Percentiles rank a stretch among this genome's conserved stretches.
These are phyloP conservation scores for Cerioporus squamosus DNA, from an alignment of 1,284 basidiomycete species.

Conservation along the genomic window DNA sequence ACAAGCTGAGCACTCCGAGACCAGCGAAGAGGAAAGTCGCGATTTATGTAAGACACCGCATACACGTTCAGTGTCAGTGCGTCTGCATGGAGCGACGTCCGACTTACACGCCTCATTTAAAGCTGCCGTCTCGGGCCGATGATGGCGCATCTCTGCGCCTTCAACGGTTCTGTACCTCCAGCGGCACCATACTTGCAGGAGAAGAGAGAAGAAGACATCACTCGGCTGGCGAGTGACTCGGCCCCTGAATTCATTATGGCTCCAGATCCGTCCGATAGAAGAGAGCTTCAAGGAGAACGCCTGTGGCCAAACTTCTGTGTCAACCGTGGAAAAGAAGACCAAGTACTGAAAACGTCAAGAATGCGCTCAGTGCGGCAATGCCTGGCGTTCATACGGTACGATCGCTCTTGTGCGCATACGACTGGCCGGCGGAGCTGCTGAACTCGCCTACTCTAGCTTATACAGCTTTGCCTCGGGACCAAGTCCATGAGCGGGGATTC, in stretches of 20 bases:
- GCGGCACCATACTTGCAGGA: not conserved
- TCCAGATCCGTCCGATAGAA: conserved; percentile 23
- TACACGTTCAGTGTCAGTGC: conserved; percentile 19
- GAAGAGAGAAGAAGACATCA: not conserved
- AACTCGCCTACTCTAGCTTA: not conserved
- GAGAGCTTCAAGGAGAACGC: conserved; percentile 5
- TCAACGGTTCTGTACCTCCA: too few relatives aligned
- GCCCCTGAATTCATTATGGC: conserved; percentile 19
- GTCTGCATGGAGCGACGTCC: conserved; percentile 15
- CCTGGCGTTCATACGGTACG: not conserved
- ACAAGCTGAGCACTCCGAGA: conserved; percentile 9
- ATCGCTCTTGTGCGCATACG: not conserved
- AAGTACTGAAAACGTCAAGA: not conserved
- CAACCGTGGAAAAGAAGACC: conserved; percentile 20
- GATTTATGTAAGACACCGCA: conserved; percentile 24
- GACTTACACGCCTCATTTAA: conserved; percentile 17
- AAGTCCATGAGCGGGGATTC: not conserved
- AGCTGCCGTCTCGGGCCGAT: conserved; percentile 18
- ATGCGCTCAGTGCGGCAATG: not conserved
- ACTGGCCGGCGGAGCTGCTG: not conserved
- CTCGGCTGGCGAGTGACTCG: not conserved
- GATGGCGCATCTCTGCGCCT: not conserved
- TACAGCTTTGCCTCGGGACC: not conserved
- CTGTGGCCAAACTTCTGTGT: conserved; percentile 13
- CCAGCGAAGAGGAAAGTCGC: conserved; percentile 21